A percentile compares a stretch with the other conserved stretches of the same genome.
Evolutionary conservation across 768 basidiomycete genomes (phyloP).

Genomic region (Trametes sanguinea): DNA sequence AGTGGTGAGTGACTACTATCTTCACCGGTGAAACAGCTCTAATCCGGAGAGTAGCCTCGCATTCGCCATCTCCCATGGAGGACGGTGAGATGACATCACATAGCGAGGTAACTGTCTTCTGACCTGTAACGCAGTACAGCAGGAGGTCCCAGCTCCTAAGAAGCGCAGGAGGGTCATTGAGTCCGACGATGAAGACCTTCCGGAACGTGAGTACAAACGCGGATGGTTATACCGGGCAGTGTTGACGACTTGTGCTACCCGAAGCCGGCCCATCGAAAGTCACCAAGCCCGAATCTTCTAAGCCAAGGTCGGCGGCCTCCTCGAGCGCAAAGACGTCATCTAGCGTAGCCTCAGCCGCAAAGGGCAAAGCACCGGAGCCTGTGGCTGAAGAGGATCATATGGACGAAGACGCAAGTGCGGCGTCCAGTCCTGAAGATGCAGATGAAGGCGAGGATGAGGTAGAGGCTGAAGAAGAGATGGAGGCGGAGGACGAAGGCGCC

Average conservation of each 20-base stretch:
- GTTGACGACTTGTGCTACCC: not conserved
- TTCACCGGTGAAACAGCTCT: not conserved
- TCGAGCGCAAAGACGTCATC: not conserved
- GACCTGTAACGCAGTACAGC: not conserved
- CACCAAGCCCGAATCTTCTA: not conserved
- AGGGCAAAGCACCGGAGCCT: conserved; percentile 1
- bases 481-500: conserved; percentile 46
- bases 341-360: not conserved
- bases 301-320: not conserved
- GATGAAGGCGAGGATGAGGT: conserved; percentile 35
- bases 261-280: conserved; percentile 17
- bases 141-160: conserved; percentile 28
- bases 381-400: conserved; percentile 31
- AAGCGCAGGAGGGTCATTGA: conserved; percentile 36
- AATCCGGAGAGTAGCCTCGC: not conserved
- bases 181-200: conserved; percentile 37
- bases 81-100: conserved; percentile 5
- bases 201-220: conserved; percentile 3
- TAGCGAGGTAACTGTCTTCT: not conserved
- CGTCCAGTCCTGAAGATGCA: conserved; percentile 30
- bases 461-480: conserved; percentile 40
- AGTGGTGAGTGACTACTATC: not conserved
- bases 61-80: not conserved
- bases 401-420: conserved; percentile 24
- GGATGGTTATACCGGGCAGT: not conserved